Evolutionary conservation across 768 basidiomycete genomes (phyloP).

Genomic region (Dictyophora rubrovolvata): DNA sequence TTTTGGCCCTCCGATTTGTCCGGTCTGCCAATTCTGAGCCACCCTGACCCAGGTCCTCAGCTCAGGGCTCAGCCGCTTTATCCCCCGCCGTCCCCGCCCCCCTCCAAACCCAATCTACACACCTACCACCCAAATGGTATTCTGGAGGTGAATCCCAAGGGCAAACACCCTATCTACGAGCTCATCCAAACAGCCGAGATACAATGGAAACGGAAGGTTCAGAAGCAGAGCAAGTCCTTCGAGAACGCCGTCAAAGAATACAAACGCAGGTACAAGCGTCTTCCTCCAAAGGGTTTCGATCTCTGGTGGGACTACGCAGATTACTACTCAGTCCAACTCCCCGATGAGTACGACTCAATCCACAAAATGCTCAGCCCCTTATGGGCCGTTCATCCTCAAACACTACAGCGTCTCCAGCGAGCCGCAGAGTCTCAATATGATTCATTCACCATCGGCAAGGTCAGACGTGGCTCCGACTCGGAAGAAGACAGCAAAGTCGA

Average conservation of each 20-base stretch:
- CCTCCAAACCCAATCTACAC: slow-evolving; percentile 9
- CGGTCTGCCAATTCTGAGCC: background rate
- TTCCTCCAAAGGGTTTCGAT: slow-evolving; percentile 36
- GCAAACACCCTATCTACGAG: slow-evolving; percentile 35
- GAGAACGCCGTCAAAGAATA: slow-evolving; percentile 32
- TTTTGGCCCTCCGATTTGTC: background rate
- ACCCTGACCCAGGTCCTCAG: background rate
- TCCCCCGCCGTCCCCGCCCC: background rate
- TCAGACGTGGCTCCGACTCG: background rate
- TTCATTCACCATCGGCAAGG: slow-evolving; percentile 28
- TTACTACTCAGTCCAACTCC: slow-evolving; percentile 35
- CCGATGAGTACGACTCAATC: slow-evolving; percentile 49
- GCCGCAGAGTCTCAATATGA: slow-evolving; percentile 23
- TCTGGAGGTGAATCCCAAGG: slow-evolving; percentile 26
- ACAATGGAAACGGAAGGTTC: slow-evolving; percentile 29
- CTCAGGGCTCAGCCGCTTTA: background rate
- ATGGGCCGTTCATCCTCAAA: slow-evolving; percentile 29
- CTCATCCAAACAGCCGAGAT: slow-evolving; percentile 29
- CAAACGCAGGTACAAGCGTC: slow-evolving; percentile 24
- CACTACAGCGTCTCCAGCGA: slow-evolving; percentile 20
- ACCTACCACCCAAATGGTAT: slow-evolving; percentile 23
- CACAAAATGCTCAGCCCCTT: slow-evolving; percentile 31
- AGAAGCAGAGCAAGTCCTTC: slow-evolving; percentile 27
- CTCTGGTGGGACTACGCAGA: slow-evolving; percentile 42
- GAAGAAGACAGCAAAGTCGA: slow-evolving; percentile 8